A percentile compares a stretch with the other conserved stretches of the same genome.
Evolutionary conservation across 768 basidiomycete genomes (phyloP).

Genomic region (Tephrocybe sp.): DNA sequence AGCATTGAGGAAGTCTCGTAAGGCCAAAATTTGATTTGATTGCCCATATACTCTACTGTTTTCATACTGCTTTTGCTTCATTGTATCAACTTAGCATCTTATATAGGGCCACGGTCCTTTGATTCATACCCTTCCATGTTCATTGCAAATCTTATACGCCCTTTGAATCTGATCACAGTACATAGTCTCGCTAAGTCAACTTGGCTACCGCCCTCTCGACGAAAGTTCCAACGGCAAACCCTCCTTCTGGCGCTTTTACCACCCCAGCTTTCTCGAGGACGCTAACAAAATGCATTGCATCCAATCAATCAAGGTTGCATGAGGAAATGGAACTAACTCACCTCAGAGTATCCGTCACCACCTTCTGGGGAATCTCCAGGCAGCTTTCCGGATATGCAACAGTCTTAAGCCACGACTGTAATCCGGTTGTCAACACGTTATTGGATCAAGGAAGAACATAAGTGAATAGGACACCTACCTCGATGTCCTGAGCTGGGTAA

Average conservation of each 20-base stretch:
- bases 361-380: conserved; percentile 56
- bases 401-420: conserved; percentile 80
- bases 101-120: background rate
- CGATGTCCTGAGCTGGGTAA: conserved; percentile 80
- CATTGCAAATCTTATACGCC: background rate
- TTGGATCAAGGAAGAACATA: background rate
- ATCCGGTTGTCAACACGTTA: background rate
- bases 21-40: background rate
- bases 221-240: conserved; percentile 57
- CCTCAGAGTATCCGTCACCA: conserved; percentile 72
- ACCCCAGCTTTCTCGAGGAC: conserved; percentile 78
- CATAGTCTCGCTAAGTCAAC: conserved; percentile 46
- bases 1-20: conserved; percentile 9
- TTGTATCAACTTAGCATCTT: conserved; percentile 4
- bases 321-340: conserved; percentile 31
- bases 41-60: conserved; percentile 2
- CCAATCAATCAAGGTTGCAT: background rate
- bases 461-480: conserved; percentile 43
- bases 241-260: conserved; percentile 54
- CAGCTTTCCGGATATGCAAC: conserved; percentile 76
- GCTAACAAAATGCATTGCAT: conserved; percentile 33
- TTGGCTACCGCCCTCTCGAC: conserved; percentile 55
- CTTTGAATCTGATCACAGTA: too few species aligned
- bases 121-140: background rate
- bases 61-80: conserved; percentile 6